Evolutionary conservation across 345 rosid genomes (phyloP), one percentile per base, ranked within the genome.

Genomic region (Heritiera littoralis): DNA sequence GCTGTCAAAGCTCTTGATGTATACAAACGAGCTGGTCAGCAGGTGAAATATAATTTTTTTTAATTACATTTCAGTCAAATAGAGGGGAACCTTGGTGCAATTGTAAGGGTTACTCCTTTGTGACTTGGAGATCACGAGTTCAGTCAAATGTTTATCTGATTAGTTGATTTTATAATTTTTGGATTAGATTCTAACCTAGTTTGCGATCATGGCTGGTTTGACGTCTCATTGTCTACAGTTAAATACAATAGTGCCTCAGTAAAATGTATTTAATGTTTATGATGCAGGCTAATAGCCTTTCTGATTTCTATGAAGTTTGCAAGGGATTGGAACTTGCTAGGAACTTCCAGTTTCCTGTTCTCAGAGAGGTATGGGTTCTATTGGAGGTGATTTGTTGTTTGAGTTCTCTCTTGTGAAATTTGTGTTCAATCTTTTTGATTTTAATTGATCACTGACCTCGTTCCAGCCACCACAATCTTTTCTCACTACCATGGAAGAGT

Each of bases 291-390:
- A 92, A 85, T 51, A 85, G 85, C 84, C 98, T 97, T 71, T 94
- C 98, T 82, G 93, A 91, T 83, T 97, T 97, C 80, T 97, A 94
- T 84, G 98, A 94, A 82, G 82, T 91, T 68, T 97, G 99, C 86
- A 92, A 90, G 91, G 96, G 98, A 59, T 87, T 97, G 90, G 98
- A 97, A 86, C 97, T 94, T 83, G 98, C 98, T 18, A 92, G 99
- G 85, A 97, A 97, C 84, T 94, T 97, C 80, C 98, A 97, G 74
- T 97, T 94, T 89, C 99, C 99, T 58, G 86, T 85, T 81, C 82
- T 97, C 79, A 87, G 98, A 89, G 98, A 94, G 94, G 99, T 96
- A 85, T 77, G 52, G 61, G 60, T 79, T 74, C 76, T 73, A 56
- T 49, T 49, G 17, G 60, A 40, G 13, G 12, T 68, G 74, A 46